These are phyloP conservation scores for Coemansia reversa DNA, from an alignment of 192 early-diverging fungal genomes.

Conservation along the genomic window DNA sequence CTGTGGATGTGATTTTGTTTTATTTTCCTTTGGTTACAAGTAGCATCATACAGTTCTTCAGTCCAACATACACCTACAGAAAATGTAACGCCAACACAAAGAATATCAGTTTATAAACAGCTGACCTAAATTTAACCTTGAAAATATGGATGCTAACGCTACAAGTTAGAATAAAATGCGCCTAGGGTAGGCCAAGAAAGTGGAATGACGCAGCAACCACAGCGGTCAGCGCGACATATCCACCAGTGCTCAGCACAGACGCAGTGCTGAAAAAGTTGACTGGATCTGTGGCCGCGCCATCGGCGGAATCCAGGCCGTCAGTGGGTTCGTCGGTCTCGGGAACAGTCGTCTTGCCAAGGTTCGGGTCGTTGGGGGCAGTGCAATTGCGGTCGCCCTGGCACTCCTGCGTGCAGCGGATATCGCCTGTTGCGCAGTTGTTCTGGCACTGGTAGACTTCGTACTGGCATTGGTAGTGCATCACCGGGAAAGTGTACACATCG, in stretches of 20 bases:
- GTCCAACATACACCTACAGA: neutral
- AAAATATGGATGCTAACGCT: neutral
- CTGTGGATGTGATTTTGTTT: conserved; percentile 69
- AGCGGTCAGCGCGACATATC: conserved; percentile 37
- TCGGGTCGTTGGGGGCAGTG: conserved; percentile 54
- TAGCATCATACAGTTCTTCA: neutral
- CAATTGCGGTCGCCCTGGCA: conserved; percentile 55
- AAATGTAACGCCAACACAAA: too few relatives aligned
- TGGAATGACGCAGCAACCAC: conserved; percentile 47
- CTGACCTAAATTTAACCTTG: neutral
- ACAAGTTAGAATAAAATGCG: neutral
- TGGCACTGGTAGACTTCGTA: conserved; percentile 54
- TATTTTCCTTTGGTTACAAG: neutral
- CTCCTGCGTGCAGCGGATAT: conserved; percentile 53
- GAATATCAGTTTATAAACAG: neutral
- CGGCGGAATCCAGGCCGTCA: conserved; percentile 39
- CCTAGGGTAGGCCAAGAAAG: conserved; percentile 29
- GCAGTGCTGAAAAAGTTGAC: conserved; percentile 52
- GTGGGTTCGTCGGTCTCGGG: conserved; percentile 37
- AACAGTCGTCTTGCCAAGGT: conserved; percentile 37
- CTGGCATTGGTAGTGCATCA: conserved; percentile 55
- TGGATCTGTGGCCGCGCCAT: conserved; percentile 19
- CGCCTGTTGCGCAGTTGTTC: conserved; percentile 54
- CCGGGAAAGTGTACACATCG: conserved; percentile 54
- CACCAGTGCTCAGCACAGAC: conserved; percentile 31